These are phyloP conservation scores for Hanseniaspora meyeri DNA, from an alignment of 805 yeast species.

Conservation along the genomic window DNA sequence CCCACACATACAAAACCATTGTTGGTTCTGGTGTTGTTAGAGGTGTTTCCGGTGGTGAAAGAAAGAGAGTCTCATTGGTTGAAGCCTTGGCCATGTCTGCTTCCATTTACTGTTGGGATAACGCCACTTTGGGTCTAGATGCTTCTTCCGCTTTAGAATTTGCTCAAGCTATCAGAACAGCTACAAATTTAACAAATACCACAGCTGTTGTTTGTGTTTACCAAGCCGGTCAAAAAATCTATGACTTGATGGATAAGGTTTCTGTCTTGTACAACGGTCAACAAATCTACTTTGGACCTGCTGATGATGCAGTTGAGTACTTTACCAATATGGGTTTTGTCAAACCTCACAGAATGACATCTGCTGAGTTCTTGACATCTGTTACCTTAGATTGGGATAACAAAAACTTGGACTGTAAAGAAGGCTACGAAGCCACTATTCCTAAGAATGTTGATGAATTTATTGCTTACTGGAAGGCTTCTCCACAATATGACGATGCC, in stretches of 20 bases:
- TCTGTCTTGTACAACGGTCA: conserved; percentile 47
- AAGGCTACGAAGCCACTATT: conserved; percentile 40
- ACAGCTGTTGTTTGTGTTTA: conserved; percentile 56
- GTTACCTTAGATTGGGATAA: conserved; percentile 52
- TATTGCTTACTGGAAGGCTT: conserved; percentile 46
- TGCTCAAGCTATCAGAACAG: conserved; percentile 45
- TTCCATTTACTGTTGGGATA: conserved; percentile 51
- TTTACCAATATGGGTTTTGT: conserved; percentile 51
- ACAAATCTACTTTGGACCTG: conserved; percentile 50
- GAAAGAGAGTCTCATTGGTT: conserved; percentile 59
- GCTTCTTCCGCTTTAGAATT: conserved; percentile 60
- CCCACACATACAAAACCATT: conserved; percentile 48
- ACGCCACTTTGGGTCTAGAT: conserved; percentile 60
- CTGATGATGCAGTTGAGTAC: conserved; percentile 39
- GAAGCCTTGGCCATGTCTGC: conserved; percentile 47
- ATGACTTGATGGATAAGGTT: conserved; percentile 49
- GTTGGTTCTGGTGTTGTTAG: conserved; percentile 58
- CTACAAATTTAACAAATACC: conserved; percentile 42
- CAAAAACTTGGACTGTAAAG: conserved; percentile 33
- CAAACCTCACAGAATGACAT: conserved; percentile 52
- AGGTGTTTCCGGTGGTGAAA: conserved; percentile 64
- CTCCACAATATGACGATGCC: conserved; percentile 39
- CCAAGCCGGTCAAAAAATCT: conserved; percentile 57
- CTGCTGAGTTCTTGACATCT: conserved; percentile 56
- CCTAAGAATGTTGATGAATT: conserved; percentile 49